These are phyloP conservation scores for Capsicum baccatum DNA, from an alignment of 257 asterid species.

Conservation along the genomic window DNA sequence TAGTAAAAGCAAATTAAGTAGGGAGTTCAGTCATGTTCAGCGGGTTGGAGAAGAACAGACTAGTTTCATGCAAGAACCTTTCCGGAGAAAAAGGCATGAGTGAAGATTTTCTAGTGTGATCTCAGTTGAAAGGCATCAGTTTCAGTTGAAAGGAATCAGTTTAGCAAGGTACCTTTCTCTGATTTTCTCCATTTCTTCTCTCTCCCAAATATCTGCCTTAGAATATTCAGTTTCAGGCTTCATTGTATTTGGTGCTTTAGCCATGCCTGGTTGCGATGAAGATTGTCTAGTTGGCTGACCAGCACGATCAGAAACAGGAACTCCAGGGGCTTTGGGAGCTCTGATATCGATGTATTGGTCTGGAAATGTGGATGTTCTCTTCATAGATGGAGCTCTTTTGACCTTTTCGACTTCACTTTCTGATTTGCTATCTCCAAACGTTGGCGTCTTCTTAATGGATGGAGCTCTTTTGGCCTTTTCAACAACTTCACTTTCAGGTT, in stretches of 20 bases:
- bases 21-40: not conserved
- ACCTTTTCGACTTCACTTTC: constrained; percentile 39
- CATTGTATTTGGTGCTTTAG: constrained; percentile 38
- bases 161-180: constrained; percentile 51
- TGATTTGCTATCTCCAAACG: constrained; percentile 54
- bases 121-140: not conserved
- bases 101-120: not conserved
- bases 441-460: constrained; percentile 56
- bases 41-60: not conserved
- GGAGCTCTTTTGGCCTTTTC: constrained; percentile 43
- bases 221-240: constrained; percentile 47
- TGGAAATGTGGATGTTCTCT: constrained; percentile 41
- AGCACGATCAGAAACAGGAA: constrained; percentile 33
- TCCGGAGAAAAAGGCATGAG: not conserved
- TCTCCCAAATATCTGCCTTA: constrained; percentile 76
- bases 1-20: not conserved
- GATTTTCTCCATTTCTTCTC: constrained; percentile 60
- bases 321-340: constrained; percentile 39
- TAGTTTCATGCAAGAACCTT: not conserved
- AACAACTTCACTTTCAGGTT: constrained; percentile 37
- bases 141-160: not conserved
- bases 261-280: constrained; percentile 38
- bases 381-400: constrained; percentile 39
- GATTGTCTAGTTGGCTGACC: constrained; percentile 33
- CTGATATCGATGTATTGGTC: constrained; percentile 38